Base-by-base conservation (phyloP, 2,329 filamentous ascomycete genomes). In the Phaeomoniella chlamydospora region DNA sequence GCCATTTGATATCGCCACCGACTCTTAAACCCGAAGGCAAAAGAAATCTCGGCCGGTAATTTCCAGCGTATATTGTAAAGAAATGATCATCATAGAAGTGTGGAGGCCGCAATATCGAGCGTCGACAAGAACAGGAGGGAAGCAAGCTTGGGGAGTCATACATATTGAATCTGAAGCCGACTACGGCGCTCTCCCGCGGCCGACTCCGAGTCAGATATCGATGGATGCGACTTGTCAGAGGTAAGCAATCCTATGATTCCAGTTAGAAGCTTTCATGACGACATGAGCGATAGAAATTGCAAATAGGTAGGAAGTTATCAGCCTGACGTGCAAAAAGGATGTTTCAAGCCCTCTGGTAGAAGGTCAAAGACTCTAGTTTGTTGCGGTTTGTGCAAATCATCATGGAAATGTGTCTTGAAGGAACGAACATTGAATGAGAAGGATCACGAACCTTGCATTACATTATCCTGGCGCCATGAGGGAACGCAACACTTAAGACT, bases 281-380 rank as follows among this genome's bases (percentile, higher is more conserved):
- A n/a, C n/a, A n/a, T n/a, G n/a, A n/a, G n/a, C n/a, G n/a, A n/a
- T n/a, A n/a, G n/a, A n/a, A n/a, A n/a, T n/a, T n/a, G n/a, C n/a
- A 37, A 43, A 41, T 37, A 42, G 38, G 36, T 39, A 36, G 44
- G 41, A 34, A 16, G 35, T 37, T 43, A 36, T 90, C 83, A 90
- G 83, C 85, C 83, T 90, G 83, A 90, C 82, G 81, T 88, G 77
- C 83, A 76, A 74, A 69, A 56, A 48, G 56, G n/a, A n/a, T n/a
- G 60, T 74, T 78, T 88, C 87, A 87, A 82, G 88, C 79, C 71
- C 65, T 69, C 75, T n/a, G n/a, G n/a, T 69, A 58, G 57, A 58
- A 67, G 80, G 77, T 92, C 84, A 90, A 90, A 92, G 84, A 92
- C 84, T 92, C 84, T 92, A 92, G 82, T 87, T 87, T 70, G 61